A percentile compares a stretch with the other conserved stretches of the same genome.
Conservation (phyloP, 805 yeast species). For the Suhomyces xylopsoci region DNA sequence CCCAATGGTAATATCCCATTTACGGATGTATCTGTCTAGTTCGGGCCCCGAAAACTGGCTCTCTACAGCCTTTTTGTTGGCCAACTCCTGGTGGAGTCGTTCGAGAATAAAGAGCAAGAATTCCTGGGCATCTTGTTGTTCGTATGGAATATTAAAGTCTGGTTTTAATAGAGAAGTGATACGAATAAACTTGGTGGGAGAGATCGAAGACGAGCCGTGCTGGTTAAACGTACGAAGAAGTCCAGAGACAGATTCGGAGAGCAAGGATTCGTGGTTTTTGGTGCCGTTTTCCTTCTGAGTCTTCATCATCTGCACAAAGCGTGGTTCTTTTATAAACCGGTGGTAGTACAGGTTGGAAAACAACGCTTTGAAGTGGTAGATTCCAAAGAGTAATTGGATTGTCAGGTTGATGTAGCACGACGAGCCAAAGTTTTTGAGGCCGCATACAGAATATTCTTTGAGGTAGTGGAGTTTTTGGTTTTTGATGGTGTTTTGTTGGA, state of each 20-base stretch:
- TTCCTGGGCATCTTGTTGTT: conserved; percentile 83
- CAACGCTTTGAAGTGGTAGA: conserved; percentile 46
- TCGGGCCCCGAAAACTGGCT: conserved; percentile 17
- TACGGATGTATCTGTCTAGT: conserved; percentile 23
- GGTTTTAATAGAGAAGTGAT: conserved; percentile 54
- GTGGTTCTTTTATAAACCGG: conserved; percentile 37
- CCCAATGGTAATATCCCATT: conserved; percentile 32
- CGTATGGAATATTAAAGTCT: conserved; percentile 64
- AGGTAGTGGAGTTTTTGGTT: conserved; percentile 15
- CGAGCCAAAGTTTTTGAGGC: conserved; percentile 64
- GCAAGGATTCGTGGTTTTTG: conserved; percentile 11
- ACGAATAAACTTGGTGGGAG: conserved; percentile 63
- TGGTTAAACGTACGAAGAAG: conserved; percentile 56
- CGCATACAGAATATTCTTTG: conserved; percentile 52
- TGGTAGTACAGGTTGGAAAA: conserved; percentile 47
- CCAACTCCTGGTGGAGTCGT: conserved; percentile 64
- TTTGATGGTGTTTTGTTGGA: conserved; percentile 13
- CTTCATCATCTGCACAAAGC: conserved; percentile 22
- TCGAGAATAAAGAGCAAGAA: conserved; percentile 65
- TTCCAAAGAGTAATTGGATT: conserved; percentile 64
- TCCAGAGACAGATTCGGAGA: conserved; percentile 51
- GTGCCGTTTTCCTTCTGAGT: conserved; percentile 8
- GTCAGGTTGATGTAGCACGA: conserved; percentile 77
- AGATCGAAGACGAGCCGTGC: conserved; percentile 59
- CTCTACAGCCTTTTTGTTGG: conserved; percentile 18